Conservation (phyloP, 2,329 filamentous ascomycete species). For the Colletotrichum ledebouriae region DNA sequence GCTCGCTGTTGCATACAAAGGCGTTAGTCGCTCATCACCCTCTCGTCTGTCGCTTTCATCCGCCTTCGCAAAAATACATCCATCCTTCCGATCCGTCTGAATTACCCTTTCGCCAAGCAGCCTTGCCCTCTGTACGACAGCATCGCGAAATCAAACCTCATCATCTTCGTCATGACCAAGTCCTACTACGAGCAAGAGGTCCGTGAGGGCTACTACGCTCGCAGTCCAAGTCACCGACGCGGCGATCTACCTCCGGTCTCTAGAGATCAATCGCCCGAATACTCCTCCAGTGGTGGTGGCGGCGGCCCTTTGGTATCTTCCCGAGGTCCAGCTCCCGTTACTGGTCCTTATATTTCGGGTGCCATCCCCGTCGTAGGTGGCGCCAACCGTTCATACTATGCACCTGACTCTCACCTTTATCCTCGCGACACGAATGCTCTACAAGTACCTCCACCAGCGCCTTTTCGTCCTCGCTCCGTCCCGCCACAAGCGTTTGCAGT, state of each 20-base stretch:
- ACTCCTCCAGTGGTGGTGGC: constrained; percentile 50
- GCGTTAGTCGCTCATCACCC: too few relatives aligned
- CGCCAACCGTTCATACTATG: constrained; percentile 21
- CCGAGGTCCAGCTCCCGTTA: constrained; percentile 7
- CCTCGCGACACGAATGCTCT: constrained; percentile 24
- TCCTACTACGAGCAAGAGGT: constrained; percentile 49
- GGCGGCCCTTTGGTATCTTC: constrained; percentile 23
- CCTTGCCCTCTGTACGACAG: neutral
- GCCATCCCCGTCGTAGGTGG: constrained; percentile 16
- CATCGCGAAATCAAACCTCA: neutral
- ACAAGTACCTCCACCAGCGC: constrained; percentile 15
- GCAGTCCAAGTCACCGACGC: constrained; percentile 45
- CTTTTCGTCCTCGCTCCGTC: constrained; percentile 42
- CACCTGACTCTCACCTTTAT: constrained; percentile 21
- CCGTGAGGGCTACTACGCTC: constrained; percentile 47
- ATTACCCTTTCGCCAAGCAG: neutral
- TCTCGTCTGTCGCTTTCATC: too few relatives aligned
- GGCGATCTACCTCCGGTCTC: constrained; percentile 43
- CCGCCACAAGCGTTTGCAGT: constrained; percentile 35
- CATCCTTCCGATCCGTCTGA: neutral
- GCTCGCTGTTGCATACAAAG: too few relatives aligned
- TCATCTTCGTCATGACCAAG: constrained; percentile 38
- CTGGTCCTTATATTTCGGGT: constrained; percentile 33
- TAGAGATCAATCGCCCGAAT: constrained; percentile 49
- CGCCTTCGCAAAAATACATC: too few relatives aligned